A percentile compares a stretch with the other conserved stretches of the same genome.
Conservation (phyloP, 768 basidiomycete genomes). For the Auricularia heimuer region DNA sequence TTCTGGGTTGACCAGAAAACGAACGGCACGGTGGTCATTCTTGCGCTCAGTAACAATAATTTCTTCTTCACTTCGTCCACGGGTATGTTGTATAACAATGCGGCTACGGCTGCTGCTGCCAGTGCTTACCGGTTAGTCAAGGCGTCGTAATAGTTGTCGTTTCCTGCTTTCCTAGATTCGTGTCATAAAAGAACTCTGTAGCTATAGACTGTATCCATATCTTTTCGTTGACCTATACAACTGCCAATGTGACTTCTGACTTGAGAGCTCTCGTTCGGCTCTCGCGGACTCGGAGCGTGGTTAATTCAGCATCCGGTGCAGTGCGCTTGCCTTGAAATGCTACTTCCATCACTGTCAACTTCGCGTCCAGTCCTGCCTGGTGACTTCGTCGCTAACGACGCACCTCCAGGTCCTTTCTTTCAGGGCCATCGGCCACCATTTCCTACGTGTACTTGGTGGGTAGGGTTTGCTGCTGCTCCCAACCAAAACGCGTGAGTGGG, state of each 20-base stretch:
- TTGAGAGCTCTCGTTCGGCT: no score
- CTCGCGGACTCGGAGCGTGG: no score
- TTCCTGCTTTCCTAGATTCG: neutral
- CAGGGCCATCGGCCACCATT: conserved; percentile 24
- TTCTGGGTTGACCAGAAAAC: conserved; percentile 22
- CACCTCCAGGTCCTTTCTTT: conserved; percentile 26
- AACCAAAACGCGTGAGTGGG: conserved; percentile 18
- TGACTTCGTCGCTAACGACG: conserved; percentile 18
- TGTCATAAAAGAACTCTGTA: no score
- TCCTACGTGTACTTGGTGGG: conserved; percentile 29
- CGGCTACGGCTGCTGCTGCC: neutral
- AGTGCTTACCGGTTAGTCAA: neutral
- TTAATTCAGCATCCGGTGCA: no score
- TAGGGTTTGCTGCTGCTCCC: conserved; percentile 21
- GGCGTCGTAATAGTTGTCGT: neutral
- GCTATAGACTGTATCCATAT: no score
- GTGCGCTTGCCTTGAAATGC: neutral
- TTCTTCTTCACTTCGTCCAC: neutral
- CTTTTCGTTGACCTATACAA: no score
- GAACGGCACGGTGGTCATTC: conserved; percentile 10
- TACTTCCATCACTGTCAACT: neutral
- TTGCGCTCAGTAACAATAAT: neutral
- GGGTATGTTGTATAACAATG: neutral
- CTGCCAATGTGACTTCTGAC: no score
- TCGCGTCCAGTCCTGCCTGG: conserved; percentile 9